Evolutionary conservation across 176 grass and related monocot genomes (phyloP).

Genomic region (Triticum turgidum): DNA sequence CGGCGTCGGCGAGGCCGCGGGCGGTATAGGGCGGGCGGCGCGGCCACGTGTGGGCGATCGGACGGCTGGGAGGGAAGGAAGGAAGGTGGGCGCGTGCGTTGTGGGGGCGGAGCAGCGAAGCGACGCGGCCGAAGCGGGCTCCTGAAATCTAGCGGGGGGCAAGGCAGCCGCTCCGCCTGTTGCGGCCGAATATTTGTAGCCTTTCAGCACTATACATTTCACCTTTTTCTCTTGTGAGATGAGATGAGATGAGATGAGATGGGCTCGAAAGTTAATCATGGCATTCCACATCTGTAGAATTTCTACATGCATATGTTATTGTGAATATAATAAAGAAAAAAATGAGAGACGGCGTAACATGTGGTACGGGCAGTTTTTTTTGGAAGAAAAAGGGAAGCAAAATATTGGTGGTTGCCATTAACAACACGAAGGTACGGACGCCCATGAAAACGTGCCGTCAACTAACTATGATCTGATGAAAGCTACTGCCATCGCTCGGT

Average conservation of each 20-base stretch:
- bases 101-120: neutral
- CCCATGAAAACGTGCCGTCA: neutral
- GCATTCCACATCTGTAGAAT: neutral
- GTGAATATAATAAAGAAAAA: too few relatives aligned
- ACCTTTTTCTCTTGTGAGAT: neutral
- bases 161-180: constrained; percentile 13
- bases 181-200: constrained; percentile 42
- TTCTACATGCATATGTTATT: neutral
- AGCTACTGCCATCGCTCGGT: neutral
- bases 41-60: constrained; percentile 34
- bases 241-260: neutral
- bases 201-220: neutral
- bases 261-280: neutral
- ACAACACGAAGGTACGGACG: neutral
- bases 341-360: neutral
- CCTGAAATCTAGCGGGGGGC: constrained; percentile 30
- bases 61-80: neutral
- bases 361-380: neutral
- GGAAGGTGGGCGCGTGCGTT: neutral
- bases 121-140: constrained; percentile 33
- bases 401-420: neutral
- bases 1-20: neutral
- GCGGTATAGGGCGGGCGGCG: neutral
- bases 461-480: neutral
- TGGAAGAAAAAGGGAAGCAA: neutral